A percentile compares a stretch with the other conserved stretches of the same genome.
These are phyloP conservation scores for Mortierella hygrophila DNA, from an alignment of 192 early-diverging fungal species.

Conservation along the genomic window DNA sequence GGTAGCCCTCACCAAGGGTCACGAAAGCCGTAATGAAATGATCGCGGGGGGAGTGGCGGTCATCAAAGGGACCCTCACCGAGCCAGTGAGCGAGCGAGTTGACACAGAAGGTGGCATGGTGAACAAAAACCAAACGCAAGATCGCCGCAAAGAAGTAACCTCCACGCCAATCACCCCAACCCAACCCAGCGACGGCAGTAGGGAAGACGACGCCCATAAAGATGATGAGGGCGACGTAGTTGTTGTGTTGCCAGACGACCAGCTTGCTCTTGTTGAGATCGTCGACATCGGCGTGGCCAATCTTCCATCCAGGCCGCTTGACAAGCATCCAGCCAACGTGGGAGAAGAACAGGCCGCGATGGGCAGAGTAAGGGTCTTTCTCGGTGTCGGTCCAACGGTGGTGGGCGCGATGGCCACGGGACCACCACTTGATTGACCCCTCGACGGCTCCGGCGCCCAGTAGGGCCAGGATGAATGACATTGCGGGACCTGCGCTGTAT, in stretches of 20 bases:
- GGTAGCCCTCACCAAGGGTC: slow-evolving; percentile 87
- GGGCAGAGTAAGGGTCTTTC: slow-evolving; percentile 82
- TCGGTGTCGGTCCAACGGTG: slow-evolving; percentile 88
- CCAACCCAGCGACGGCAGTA: slow-evolving; percentile 82
- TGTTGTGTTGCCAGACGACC: slow-evolving; percentile 79
- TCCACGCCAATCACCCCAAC: slow-evolving; percentile 82
- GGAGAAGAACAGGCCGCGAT: slow-evolving; percentile 82
- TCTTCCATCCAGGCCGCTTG: slow-evolving; percentile 74
- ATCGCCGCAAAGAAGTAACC: slow-evolving; percentile 85
- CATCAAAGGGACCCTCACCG: slow-evolving; percentile 82
- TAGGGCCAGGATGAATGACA: slow-evolving; percentile 70
- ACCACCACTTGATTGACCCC: slow-evolving; percentile 89
- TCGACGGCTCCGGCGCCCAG: slow-evolving; percentile 78
- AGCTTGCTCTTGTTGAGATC: slow-evolving; percentile 81
- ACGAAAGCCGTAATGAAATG: slow-evolving; percentile 86
- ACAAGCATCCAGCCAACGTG: slow-evolving; percentile 90
- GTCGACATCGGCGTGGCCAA: slow-evolving; percentile 83
- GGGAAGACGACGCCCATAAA: slow-evolving; percentile 83
- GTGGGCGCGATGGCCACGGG: slow-evolving; percentile 86
- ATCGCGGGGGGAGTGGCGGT: slow-evolving; percentile 84
- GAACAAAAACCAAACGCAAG: slow-evolving; percentile 76
- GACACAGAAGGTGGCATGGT: slow-evolving; percentile 90
- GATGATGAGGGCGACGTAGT: slow-evolving; percentile 76
- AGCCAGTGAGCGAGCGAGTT: slow-evolving; percentile 87
- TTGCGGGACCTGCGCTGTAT: slow-evolving; percentile 70